Base-by-base conservation (phyloP, 1,284 basidiomycete species). In the Laetiporus sulphureus region DNA sequence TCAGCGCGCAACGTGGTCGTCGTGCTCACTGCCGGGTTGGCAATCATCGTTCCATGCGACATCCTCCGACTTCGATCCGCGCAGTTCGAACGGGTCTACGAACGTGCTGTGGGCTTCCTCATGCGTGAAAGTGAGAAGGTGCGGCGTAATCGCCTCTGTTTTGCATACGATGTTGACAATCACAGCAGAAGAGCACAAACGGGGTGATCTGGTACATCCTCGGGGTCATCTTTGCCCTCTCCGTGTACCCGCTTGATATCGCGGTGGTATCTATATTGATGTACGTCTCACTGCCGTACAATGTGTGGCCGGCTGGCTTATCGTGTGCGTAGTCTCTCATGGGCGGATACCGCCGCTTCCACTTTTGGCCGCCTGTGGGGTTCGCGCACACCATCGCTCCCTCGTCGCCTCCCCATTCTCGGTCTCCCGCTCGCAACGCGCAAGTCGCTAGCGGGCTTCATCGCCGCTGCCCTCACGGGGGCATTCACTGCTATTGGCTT, bases 131-230 rank as follows among this genome's bases (percentile, higher is more conserved):
- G 81, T 51, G 94, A 97, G 69, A 88, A 85, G 69, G 83, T 84
- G 41, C 35, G 71, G 57, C 24, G 20, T 36, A 22, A 25, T 33
- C 38, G 20, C 37, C 15, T 13, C 11, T 8, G 31, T 23, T 30
- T 12, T 21, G 13, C 10, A 40, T 25, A 15, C 30, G 19, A 30
- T 6, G 25, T 32, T 36, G 20, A 6, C 13, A n/a, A 15, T 29
- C 35, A 5, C 38, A 20, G 32, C 52, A 85, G 81, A 71, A 75
- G 58, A 68, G 75, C 33, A 75, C 82, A 12, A 93, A 93, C 56
- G 95, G 95, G 3, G 91, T 95, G 22, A 82, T 97, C 34, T 98
- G 91, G 90, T 99, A 98, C 62, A 83, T 98, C 40, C 65, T 95
- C 22, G 95, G 95, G 15, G 91, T 91, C 52, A 79, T 93, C 49